Percentiles rank a stretch among this genome's conserved stretches.
These are phyloP conservation scores for Striga asiatica DNA, from an alignment of 257 asterid genomes.

Conservation along the genomic window DNA sequence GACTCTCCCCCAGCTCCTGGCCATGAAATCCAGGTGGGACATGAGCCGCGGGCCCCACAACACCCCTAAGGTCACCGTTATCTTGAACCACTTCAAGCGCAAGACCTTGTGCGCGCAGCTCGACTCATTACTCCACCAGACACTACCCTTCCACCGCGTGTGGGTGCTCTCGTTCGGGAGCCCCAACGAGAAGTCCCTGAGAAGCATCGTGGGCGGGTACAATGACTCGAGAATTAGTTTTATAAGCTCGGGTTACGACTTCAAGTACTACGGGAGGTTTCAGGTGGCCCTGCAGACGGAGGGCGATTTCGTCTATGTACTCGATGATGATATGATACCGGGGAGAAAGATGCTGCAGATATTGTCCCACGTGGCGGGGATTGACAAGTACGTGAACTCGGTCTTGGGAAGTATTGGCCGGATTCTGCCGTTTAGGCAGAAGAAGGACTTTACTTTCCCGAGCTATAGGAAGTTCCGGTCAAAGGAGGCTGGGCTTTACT, in stretches of 20 bases:
- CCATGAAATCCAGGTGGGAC: conserved; percentile 74
- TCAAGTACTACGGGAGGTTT: conserved; percentile 88
- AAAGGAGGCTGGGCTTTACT: conserved; percentile 82
- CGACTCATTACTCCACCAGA: conserved; percentile 70
- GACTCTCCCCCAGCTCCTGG: conserved; percentile 45
- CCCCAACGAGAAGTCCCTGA: conserved; percentile 52
- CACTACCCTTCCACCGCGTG: conserved; percentile 70
- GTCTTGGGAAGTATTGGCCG: conserved; percentile 90
- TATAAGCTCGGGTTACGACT: conserved; percentile 68
- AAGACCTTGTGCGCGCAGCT: conserved; percentile 77
- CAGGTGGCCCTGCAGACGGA: conserved; percentile 92
- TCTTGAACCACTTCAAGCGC: conserved; percentile 81
- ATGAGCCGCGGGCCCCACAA: conserved; percentile 7
- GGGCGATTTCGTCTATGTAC: conserved; percentile 62
- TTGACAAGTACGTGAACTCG: conserved; percentile 73
- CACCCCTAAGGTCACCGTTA: conserved; percentile 55
- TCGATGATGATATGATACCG: conserved; percentile 94
- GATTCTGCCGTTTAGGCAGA: conserved; percentile 78
- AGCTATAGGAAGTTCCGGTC: conserved; percentile 84
- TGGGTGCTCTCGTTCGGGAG: conserved; percentile 96
- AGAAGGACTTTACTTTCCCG: conserved; percentile 71
- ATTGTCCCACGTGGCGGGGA: conserved; percentile 77
- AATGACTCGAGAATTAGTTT: conserved; percentile 68
- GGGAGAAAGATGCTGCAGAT: conserved; percentile 76
- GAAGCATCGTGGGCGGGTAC: conserved; percentile 54